These are phyloP conservation scores for Apiotrichum veenhuisii DNA, from an alignment of 1,284 basidiomycete species.

Conservation along the genomic window DNA sequence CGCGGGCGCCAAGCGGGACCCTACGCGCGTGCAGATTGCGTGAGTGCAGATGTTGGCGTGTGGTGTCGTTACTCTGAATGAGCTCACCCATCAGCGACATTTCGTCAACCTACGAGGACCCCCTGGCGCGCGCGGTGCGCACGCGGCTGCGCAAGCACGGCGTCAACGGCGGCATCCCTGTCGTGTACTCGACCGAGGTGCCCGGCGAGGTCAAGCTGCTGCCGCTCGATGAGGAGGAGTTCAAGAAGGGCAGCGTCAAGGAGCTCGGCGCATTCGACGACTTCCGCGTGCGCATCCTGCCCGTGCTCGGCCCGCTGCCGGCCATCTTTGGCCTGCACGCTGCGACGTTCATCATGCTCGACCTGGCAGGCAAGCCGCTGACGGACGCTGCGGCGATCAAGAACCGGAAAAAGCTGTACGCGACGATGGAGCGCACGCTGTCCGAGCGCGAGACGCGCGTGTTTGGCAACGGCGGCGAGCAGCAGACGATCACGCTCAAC, in stretches of 20 bases:
- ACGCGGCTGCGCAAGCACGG: slow-evolving; percentile 69
- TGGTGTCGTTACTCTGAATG: not conserved
- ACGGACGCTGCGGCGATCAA: slow-evolving; percentile 76
- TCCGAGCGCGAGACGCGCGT: slow-evolving; percentile 58
- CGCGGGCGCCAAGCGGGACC: slow-evolving; percentile 92
- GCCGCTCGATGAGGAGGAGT: slow-evolving; percentile 88
- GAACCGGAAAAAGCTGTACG: slow-evolving; percentile 76
- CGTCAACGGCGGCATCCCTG: slow-evolving; percentile 71
- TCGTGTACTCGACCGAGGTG: slow-evolving; percentile 95
- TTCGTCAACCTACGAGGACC: slow-evolving; percentile 88
- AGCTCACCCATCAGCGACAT: slow-evolving; percentile 63
- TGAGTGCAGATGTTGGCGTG: slow-evolving; percentile 33
- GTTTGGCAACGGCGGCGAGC: slow-evolving; percentile 56
- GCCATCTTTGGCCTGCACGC: slow-evolving; percentile 84
- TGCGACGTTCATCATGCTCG: slow-evolving; percentile 79
- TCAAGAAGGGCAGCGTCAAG: slow-evolving; percentile 80
- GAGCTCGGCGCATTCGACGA: slow-evolving; percentile 90
- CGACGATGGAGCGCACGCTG: slow-evolving; percentile 71
- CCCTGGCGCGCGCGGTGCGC: slow-evolving; percentile 85
- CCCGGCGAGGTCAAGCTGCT: slow-evolving; percentile 79
- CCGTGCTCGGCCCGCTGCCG: slow-evolving; percentile 61
- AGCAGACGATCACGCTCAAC: slow-evolving; percentile 53
- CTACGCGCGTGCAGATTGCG: slow-evolving; percentile 86
- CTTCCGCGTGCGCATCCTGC: slow-evolving; percentile 64
- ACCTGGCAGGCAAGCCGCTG: slow-evolving; percentile 75